Conservation (phyloP, 805 yeast genomes). For the Maudiozyma saulgeensis region DNA sequence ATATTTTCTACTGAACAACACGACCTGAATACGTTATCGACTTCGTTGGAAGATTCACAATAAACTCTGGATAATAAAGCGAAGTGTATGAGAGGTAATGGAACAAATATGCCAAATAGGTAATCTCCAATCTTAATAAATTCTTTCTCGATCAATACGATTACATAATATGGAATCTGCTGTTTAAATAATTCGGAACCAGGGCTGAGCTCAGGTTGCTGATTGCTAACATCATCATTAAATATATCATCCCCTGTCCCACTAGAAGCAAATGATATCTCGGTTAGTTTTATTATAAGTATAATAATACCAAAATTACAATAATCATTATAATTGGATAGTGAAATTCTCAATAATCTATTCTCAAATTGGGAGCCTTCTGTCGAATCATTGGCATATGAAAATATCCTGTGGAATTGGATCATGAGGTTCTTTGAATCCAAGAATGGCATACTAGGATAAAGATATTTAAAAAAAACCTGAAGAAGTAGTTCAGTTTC, state of each 20-base stretch:
- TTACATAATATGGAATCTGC: slow-evolving; percentile 25
- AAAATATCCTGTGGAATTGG: slow-evolving; percentile 20
- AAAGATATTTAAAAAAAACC: slow-evolving; percentile 47
- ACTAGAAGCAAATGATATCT: neutral
- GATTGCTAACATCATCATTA: slow-evolving; percentile 1
- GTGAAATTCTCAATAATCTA: neutral
- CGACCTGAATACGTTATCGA: slow-evolving; percentile 47
- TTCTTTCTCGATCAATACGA: slow-evolving; percentile 28
- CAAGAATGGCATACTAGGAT: slow-evolving; percentile 55
- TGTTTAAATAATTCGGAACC: slow-evolving; percentile 15
- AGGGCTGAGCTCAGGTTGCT: neutral
- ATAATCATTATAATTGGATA: neutral
- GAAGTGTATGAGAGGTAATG: slow-evolving; percentile 32
- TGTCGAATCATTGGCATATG: neutral
- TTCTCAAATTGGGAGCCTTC: neutral
- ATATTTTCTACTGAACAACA: slow-evolving; percentile 43
- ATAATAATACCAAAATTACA: slow-evolving; percentile 2
- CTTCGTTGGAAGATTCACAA: slow-evolving; percentile 43
- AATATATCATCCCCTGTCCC: neutral
- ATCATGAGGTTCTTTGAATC: slow-evolving; percentile 40
- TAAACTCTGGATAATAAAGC: slow-evolving; percentile 49
- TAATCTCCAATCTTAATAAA: slow-evolving; percentile 13
- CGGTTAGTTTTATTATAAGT: neutral
- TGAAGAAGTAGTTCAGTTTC: slow-evolving; percentile 41
- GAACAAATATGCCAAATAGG: neutral